These are phyloP conservation scores for Clarireedia sp. DNA, from an alignment of 2,329 filamentous ascomycete genomes.

Conservation along the genomic window DNA sequence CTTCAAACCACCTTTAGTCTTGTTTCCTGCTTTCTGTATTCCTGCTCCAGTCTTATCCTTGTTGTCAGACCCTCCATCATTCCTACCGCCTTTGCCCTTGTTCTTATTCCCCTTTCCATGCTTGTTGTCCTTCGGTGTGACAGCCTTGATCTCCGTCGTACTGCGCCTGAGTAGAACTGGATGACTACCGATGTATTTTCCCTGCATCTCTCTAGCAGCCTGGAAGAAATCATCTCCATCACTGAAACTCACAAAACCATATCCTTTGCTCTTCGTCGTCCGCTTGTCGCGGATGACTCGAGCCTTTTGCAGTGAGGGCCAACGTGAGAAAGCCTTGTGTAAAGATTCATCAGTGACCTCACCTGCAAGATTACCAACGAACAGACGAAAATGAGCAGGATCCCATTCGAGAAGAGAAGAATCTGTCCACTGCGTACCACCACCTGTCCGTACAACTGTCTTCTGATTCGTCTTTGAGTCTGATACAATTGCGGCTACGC, in stretches of 20 bases:
- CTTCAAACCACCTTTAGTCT: slow-evolving; percentile 59
- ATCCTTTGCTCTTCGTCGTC: slow-evolving; percentile 92
- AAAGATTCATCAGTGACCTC: slow-evolving; percentile 96
- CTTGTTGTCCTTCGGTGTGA: slow-evolving; percentile 58
- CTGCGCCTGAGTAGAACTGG: slow-evolving; percentile 81
- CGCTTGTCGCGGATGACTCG: slow-evolving; percentile 92
- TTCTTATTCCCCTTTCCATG: slow-evolving; percentile 32
- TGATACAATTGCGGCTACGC: slow-evolving; percentile 34
- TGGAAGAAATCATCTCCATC: slow-evolving; percentile 95
- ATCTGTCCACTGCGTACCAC: slow-evolving; percentile 90
- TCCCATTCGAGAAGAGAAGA: slow-evolving; percentile 89
- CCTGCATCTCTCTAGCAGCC: slow-evolving; percentile 95
- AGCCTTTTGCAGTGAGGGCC: slow-evolving; percentile 82
- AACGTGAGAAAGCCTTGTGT: slow-evolving; percentile 85
- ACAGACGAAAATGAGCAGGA: slow-evolving; percentile 85
- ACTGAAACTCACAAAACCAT: slow-evolving; percentile 91
- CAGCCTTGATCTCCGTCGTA: slow-evolving; percentile 82
- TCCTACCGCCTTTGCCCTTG: slow-evolving; percentile 33
- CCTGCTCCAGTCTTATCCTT: slow-evolving; percentile 38
- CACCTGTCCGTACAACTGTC: slow-evolving; percentile 81
- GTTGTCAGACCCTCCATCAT: slow-evolving; percentile 30
- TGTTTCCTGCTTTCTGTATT: slow-evolving; percentile 54
- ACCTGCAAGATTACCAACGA: slow-evolving; percentile 92
- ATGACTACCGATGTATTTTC: slow-evolving; percentile 98
- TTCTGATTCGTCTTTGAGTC: slow-evolving; percentile 56